Conservation (phyloP, 1,284 basidiomycete species). For the Heterobasidion occidentale region DNA sequence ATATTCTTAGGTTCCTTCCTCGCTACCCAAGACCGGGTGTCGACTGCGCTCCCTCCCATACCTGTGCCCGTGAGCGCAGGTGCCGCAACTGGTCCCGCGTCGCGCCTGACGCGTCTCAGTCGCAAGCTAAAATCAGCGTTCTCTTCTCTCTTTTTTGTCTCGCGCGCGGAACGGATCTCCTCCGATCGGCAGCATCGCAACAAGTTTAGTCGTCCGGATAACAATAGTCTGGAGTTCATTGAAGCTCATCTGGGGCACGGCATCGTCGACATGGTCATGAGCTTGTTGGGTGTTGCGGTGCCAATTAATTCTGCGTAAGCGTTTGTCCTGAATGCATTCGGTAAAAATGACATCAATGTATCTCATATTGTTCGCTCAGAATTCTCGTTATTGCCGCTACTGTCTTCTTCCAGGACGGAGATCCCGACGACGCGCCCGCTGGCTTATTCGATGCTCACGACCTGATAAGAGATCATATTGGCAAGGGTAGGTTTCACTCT, state of each 20-base stretch:
- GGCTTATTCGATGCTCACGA: slow-evolving; percentile 80
- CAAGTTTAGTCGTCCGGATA: slow-evolving; percentile 30
- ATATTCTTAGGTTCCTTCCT: slow-evolving; percentile 86
- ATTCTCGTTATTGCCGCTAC: slow-evolving; percentile 63
- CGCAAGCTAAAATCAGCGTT: not conserved
- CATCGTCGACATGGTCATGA: slow-evolving; percentile 56
- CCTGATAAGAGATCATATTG: slow-evolving; percentile 60
- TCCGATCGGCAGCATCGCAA: slow-evolving; percentile 4
- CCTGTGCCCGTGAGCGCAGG: slow-evolving; percentile 1
- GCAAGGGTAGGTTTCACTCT: slow-evolving; percentile 42
- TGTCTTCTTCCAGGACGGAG: slow-evolving; percentile 62
- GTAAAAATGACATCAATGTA: not conserved
- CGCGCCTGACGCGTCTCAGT: not conserved
- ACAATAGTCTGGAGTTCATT: slow-evolving; percentile 64
- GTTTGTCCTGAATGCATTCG: not conserved
- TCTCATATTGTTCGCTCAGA: slow-evolving; percentile 24
- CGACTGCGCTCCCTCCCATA: slow-evolving; percentile 10
- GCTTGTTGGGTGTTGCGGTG: slow-evolving; percentile 74
- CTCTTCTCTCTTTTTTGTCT: slow-evolving; percentile 2
- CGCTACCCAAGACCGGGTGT: slow-evolving; percentile 70
- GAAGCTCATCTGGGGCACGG: slow-evolving; percentile 74
- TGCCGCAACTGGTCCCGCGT: not conserved
- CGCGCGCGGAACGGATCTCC: slow-evolving; percentile 5
- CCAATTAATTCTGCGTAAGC: slow-evolving; percentile 12
- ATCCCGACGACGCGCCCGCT: slow-evolving; percentile 39